These are phyloP conservation scores for Pichia norvegensis DNA, from an alignment of 1,139 yeast genomes.

Conservation along the genomic window DNA sequence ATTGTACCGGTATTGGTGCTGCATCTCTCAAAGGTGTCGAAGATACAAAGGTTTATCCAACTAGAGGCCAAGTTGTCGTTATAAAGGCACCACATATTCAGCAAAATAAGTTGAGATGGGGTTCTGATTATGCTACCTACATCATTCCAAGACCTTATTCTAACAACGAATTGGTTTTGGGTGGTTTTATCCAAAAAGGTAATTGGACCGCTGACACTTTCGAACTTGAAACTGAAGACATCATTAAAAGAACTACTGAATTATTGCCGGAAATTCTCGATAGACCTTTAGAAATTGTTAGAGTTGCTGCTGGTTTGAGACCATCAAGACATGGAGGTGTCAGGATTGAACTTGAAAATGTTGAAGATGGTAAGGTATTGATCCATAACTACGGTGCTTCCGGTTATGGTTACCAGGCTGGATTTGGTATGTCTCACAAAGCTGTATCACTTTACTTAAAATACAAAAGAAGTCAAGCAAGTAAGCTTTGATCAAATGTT, in stretches of 20 bases:
- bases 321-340: constrained; percentile 66
- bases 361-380: constrained; percentile 34
- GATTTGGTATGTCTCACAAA: constrained; percentile 52
- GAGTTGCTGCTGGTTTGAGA: constrained; percentile 61
- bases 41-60: constrained; percentile 49
- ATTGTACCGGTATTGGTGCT: constrained; percentile 66
- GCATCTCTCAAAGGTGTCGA: constrained; percentile 47
- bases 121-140: constrained; percentile 48
- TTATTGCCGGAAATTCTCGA: constrained; percentile 46
- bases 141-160: constrained; percentile 63
- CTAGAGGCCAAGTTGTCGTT: constrained; percentile 65
- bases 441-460: constrained; percentile 33
- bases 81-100: constrained; percentile 49
- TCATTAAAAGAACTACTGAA: constrained; percentile 46
- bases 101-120: constrained; percentile 45
- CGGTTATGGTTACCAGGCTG: constrained; percentile 73
- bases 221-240: constrained; percentile 47
- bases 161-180: constrained; percentile 53
- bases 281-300: constrained; percentile 40
- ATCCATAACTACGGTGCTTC: constrained; percentile 71
- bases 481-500: constrained; percentile 3
- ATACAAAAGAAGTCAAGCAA: constrained; percentile 7
- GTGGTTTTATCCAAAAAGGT: constrained; percentile 57
- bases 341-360: constrained; percentile 46
- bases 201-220: constrained; percentile 53